Conservation (phyloP, 345 rosid genomes). For the Murraya koenigii region DNA sequence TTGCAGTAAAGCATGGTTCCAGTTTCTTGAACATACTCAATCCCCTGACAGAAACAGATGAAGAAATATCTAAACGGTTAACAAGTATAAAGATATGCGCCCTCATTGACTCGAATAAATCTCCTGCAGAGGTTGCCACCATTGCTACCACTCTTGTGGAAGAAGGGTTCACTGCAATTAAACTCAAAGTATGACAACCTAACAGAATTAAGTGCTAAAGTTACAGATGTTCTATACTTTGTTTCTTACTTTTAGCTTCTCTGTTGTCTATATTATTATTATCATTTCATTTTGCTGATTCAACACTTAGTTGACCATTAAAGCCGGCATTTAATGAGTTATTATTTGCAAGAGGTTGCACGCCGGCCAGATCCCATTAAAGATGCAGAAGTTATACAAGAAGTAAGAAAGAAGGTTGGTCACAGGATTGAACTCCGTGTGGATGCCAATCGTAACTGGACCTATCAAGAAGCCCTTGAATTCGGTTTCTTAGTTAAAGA, state of each 20-base stretch:
- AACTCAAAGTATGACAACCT: slow-evolving; percentile 68
- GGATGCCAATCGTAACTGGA: slow-evolving; percentile 93
- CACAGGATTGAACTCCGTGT: slow-evolving; percentile 67
- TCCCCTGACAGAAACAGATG: slow-evolving; percentile 31
- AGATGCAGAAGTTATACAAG: slow-evolving; percentile 78
- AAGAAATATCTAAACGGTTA: slow-evolving; percentile 37
- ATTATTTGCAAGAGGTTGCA: slow-evolving; percentile 60
- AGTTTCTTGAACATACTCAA: slow-evolving; percentile 50
- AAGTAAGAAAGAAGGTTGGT: slow-evolving; percentile 77
- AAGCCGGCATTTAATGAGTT: not conserved
- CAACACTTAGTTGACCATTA: not conserved
- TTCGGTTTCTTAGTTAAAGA: slow-evolving; percentile 67
- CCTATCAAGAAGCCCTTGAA: slow-evolving; percentile 67
- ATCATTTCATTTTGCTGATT: not conserved
- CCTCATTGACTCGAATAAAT: slow-evolving; percentile 72
- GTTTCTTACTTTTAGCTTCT: not conserved
- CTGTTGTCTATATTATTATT: not conserved
- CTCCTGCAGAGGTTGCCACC: slow-evolving; percentile 68
- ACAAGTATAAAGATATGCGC: slow-evolving; percentile 69
- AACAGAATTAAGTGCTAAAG: slow-evolving; percentile 4
- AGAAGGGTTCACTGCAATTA: slow-evolving; percentile 81
- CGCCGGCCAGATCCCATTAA: slow-evolving; percentile 61
- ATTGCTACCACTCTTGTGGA: slow-evolving; percentile 62
- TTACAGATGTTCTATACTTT: not conserved
- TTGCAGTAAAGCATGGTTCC: slow-evolving; percentile 57